These are phyloP conservation scores for Lasiosphaeria ovina DNA, from an alignment of 495 filamentous ascomycete species.

Conservation along the genomic window DNA sequence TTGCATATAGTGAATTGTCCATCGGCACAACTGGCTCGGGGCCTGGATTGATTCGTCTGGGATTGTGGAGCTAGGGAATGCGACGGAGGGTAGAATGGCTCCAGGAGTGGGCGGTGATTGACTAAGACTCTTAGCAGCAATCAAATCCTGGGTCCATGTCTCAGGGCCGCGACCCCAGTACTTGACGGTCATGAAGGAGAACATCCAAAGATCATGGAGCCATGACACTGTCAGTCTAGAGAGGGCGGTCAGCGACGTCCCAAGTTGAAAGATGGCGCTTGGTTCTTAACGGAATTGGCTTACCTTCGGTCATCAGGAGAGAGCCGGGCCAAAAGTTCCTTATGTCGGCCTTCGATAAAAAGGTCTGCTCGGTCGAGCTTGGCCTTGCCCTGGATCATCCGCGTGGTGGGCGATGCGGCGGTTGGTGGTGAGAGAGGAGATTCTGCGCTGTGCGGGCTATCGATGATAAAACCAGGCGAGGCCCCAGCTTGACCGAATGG, in stretches of 20 bases:
- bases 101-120: not conserved
- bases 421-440: not conserved
- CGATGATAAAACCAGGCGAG: conserved; percentile 10
- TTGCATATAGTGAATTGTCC: not conserved
- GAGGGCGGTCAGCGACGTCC: not conserved
- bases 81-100: not conserved
- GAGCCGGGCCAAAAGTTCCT: conserved; percentile 23
- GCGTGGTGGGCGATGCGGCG: conserved; percentile 26
- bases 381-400: conserved; percentile 25
- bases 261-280: not conserved
- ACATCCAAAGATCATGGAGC: conserved; percentile 45
- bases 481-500: conserved; percentile 3
- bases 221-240: not conserved
- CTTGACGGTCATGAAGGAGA: conserved; percentile 42
- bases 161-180: conserved; percentile 42
- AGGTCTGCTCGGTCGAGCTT: conserved; percentile 31
- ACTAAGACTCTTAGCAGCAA: conserved; percentile 15
- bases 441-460: not conserved
- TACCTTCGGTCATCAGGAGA: not conserved
- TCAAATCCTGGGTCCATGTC: conserved; percentile 29
- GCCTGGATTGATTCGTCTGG: not conserved
- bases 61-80: not conserved
- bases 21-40: not conserved
- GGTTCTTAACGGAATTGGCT: not conserved
- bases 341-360: conserved; percentile 32